A percentile compares a stretch with the other conserved stretches of the same genome.
phyloP scores from a whole-genome alignment of 2,329 filamentous ascomycete genomes.

The Sclerotiophoma versabilis region DNA sequence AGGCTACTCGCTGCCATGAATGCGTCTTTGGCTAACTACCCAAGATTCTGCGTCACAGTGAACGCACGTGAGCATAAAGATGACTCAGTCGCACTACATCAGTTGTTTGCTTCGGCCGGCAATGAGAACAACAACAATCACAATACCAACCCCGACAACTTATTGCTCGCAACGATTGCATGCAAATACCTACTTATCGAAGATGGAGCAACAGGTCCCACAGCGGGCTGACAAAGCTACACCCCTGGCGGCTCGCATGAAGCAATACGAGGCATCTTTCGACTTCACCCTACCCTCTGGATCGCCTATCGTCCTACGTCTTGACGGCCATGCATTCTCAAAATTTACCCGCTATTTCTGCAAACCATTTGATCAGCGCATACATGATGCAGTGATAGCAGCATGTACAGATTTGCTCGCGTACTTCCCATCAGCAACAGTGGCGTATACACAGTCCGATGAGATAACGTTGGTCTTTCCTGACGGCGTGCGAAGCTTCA shows the following conservation, averaged over 20 bases:
- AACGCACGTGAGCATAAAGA: not conserved
- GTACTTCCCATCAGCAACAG: constrained; percentile 38
- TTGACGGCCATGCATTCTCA: constrained; percentile 43
- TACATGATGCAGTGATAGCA: constrained; percentile 40
- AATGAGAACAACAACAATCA: not conserved
- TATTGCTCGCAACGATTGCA: not conserved
- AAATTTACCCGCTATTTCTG: constrained; percentile 38
- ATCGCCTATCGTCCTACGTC: constrained; percentile 34
- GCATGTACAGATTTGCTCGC: constrained; percentile 35
- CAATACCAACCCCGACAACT: not conserved
- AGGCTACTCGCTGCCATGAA: not conserved
- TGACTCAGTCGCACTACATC: constrained; percentile 5
- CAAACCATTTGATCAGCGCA: constrained; percentile 41
- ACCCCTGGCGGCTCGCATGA: constrained; percentile 42
- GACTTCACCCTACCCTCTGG: constrained; percentile 31
- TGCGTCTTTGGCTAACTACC: not conserved
- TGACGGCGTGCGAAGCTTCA: constrained; percentile 35
- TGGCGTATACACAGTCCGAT: constrained; percentile 45
- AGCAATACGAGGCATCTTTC: constrained; percentile 38
- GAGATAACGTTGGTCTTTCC: constrained; percentile 45
- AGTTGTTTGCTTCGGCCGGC: not conserved
- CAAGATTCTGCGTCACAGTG: not conserved
- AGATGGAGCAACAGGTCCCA: not conserved
- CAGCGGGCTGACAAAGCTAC: constrained; percentile 1
- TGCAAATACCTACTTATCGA: not conserved